A percentile compares a stretch with the other conserved stretches of the same genome.
Conservation (phyloP, 2,329 filamentous ascomycete genomes). For the Xenoacremonium recifei region DNA sequence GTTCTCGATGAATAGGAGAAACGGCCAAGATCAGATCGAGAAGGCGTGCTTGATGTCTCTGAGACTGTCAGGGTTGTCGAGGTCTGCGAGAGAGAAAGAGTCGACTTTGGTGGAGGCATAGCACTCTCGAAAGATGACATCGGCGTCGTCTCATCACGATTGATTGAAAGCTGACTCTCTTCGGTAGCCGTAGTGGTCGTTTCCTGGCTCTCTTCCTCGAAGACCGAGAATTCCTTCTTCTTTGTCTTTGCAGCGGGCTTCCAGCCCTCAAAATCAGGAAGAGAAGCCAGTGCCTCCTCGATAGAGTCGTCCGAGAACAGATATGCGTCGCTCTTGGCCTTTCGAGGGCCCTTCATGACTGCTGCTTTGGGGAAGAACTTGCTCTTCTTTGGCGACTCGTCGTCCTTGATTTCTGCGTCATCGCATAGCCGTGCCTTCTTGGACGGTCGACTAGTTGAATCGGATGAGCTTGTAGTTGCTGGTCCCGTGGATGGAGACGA, state of each 20-base stretch:
- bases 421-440: slow-evolving; percentile 59
- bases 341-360: slow-evolving; percentile 21
- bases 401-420: slow-evolving; percentile 34
- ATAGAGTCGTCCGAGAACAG: slow-evolving; percentile 57
- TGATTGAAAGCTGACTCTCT: slow-evolving; percentile 22
- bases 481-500: slow-evolving; percentile 11
- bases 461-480: slow-evolving; percentile 13
- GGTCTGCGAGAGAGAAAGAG: no score
- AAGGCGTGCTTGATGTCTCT: slow-evolving; percentile 27
- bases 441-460: slow-evolving; percentile 39
- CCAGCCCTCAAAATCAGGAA: slow-evolving; percentile 55
- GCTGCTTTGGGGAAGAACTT: slow-evolving; percentile 49
- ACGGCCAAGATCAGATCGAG: slow-evolving; percentile 29
- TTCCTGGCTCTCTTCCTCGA: slow-evolving; percentile 39
- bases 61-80: slow-evolving; percentile 12
- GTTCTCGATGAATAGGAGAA: slow-evolving; percentile 34
- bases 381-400: slow-evolving; percentile 44
- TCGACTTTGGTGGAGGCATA: slow-evolving; percentile 28
- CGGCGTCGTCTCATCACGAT: slow-evolving; percentile 17
- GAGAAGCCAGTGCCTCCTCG: slow-evolving; percentile 49
- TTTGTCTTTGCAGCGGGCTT: slow-evolving; percentile 33
- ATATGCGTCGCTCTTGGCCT: slow-evolving; percentile 39
- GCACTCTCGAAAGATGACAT: slow-evolving; percentile 20
- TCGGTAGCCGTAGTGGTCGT: slow-evolving; percentile 15
- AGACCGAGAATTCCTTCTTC: slow-evolving; percentile 41